Evolutionary conservation across 768 basidiomycete species (phyloP), one percentile per base, ranked within the genome.

Genomic region (Russula sp.): DNA sequence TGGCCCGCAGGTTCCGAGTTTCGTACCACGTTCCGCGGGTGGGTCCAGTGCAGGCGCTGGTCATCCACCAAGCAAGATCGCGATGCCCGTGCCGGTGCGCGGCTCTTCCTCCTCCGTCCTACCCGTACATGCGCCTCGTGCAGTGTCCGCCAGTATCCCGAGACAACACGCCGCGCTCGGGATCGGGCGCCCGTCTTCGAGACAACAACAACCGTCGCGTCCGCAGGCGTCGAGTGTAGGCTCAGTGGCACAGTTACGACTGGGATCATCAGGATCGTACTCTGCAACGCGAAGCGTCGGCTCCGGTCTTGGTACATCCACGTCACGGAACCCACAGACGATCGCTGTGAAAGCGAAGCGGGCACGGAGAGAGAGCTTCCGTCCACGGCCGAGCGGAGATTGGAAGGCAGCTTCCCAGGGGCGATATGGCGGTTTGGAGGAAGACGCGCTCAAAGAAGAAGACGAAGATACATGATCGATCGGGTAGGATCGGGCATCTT

Each of bases 301-400:
- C 52, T 60, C 59, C 26, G 61, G 51, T 28, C 44, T 58, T 9
- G 57, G 63, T 10, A 61, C 69, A n/a, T 57, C 65, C 32, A 58
- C 59, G 42, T 42, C 48, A 61, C 52, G 64, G 48, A 61, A 65
- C 59, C 68, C 32, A 72, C 75, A 63, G n/a, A 69, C 68, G 61
- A 67, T 72, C 20, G 76, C 76, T 62, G 79, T 77, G 73, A 86
- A 84, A 70, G 80, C 81, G 34, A 74, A 79, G 46, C 75, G 84
- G 57, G 82, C 83, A 46, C 75, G 80, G 64, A 79, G 87, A 67
- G 90, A 93, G 76, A 93, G 90, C 74, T 94, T 93, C 74, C 89
- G 84, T 72, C 92, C 92, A 11, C 79, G 92, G 40, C 83, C 89
- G 49, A 92, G 90, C 69, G 74, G 85, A 22, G 90, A 92, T 67